These are phyloP conservation scores for Microbotryum scabiosae DNA, from an alignment of 1,284 basidiomycete species.

Conservation along the genomic window DNA sequence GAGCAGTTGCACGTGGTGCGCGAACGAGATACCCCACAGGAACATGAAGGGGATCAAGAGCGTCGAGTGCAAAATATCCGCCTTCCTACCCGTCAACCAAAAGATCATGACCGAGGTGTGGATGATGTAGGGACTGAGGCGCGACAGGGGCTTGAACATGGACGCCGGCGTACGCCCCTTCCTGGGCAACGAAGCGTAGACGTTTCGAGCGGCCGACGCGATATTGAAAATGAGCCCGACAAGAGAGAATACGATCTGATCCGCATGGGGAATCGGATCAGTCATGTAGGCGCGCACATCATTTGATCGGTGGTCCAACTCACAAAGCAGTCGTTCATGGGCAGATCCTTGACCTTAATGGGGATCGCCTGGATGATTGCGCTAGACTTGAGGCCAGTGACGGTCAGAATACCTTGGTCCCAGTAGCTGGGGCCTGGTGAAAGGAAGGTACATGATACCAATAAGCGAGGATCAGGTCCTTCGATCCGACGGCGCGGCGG, in stretches of 20 bases:
- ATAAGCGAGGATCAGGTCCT: not conserved
- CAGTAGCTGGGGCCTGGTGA: constrained; percentile 58
- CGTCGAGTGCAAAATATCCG: constrained; percentile 47
- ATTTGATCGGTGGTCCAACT: too few relatives aligned
- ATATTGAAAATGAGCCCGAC: constrained; percentile 77
- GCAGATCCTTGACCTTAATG: constrained; percentile 47
- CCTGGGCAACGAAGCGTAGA: constrained; percentile 44
- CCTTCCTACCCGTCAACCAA: constrained; percentile 58
- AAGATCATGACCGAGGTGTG: constrained; percentile 61
- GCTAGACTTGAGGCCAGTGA: constrained; percentile 48
- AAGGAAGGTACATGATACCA: too few relatives aligned
- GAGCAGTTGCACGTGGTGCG: constrained; percentile 69
- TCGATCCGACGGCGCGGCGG: not conserved
- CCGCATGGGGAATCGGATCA: too few relatives aligned
- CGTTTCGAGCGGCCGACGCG: constrained; percentile 50
- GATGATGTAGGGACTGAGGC: constrained; percentile 69
- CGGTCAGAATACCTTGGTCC: constrained; percentile 62
- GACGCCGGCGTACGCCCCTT: constrained; percentile 38
- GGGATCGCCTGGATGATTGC: constrained; percentile 30
- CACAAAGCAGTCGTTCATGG: constrained; percentile 74
- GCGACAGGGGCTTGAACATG: constrained; percentile 54
- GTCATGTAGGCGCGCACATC: too few relatives aligned
- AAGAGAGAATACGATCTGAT: constrained; percentile 57
- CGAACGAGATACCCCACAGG: constrained; percentile 58
- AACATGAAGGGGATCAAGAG: constrained; percentile 78